phyloP scores from a whole-genome alignment of 2,329 filamentous ascomycete species.

The Penicillium occitanis region DNA sequence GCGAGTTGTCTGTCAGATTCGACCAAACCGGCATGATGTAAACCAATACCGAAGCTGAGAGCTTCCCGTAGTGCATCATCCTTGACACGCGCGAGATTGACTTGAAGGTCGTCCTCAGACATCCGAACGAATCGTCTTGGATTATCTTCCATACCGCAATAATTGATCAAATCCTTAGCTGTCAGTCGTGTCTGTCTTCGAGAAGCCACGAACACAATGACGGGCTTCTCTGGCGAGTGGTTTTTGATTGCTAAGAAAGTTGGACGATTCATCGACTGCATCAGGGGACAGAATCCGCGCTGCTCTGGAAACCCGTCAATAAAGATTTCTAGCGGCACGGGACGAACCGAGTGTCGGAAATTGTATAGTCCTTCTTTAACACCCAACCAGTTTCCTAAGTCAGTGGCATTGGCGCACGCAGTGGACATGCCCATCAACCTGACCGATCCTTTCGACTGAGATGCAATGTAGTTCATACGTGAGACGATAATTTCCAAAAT shows the following conservation, averaged over 20 bases:
- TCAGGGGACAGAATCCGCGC: constrained; percentile 90
- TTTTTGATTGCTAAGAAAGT: constrained; percentile 96
- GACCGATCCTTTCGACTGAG: constrained; percentile 85
- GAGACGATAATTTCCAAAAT: constrained; percentile 95
- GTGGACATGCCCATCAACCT: constrained; percentile 98
- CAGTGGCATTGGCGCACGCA: constrained; percentile 91
- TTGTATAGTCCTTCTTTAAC: constrained; percentile 97
- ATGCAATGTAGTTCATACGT: constrained; percentile 97
- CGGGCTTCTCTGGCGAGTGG: constrained; percentile 93
- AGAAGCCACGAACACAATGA: constrained; percentile 97
- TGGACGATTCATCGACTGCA: constrained; percentile 99
- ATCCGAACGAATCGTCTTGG: constrained; percentile 89
- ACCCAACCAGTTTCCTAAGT: constrained; percentile 93
- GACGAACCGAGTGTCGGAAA: constrained; percentile 93
- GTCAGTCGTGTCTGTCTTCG: constrained; percentile 91
- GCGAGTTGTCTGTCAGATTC: constrained; percentile 89
- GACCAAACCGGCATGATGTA: constrained; percentile 95
- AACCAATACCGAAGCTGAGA: constrained; percentile 93
- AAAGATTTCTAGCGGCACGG: constrained; percentile 91
- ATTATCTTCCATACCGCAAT: constrained; percentile 98
- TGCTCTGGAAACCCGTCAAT: constrained; percentile 97
- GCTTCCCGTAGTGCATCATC: constrained; percentile 90
- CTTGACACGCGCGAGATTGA: constrained; percentile 86
- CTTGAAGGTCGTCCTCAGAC: constrained; percentile 87
- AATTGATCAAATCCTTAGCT: constrained; percentile 93